phyloP scores from a whole-genome alignment of 345 rosid genomes.

The Arabis alpina region DNA sequence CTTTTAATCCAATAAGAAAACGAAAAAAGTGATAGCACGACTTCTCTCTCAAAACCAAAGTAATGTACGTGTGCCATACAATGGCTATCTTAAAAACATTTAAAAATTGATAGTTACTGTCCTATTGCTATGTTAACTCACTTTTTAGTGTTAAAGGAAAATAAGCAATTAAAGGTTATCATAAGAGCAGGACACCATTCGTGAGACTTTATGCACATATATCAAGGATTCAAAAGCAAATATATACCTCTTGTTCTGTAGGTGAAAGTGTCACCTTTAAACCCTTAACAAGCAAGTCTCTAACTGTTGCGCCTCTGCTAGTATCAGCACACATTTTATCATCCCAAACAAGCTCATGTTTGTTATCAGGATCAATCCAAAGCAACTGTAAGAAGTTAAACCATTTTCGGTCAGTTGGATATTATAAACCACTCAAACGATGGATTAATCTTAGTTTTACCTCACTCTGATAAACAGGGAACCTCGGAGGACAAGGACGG shows the following conservation, averaged over 20 bases:
- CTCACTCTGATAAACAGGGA: constrained; percentile 83
- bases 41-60: constrained; percentile 17
- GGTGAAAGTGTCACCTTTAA: constrained; percentile 82
- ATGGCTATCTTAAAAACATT: constrained; percentile 1
- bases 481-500: constrained; percentile 86
- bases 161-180: constrained; percentile 10
- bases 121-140: constrained; percentile 11
- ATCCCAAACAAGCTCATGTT: constrained; percentile 97
- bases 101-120: not conserved
- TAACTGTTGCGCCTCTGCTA: constrained; percentile 87
- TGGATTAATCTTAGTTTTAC: constrained; percentile 43
- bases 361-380: constrained; percentile 95
- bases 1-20: constrained; percentile 9
- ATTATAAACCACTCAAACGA: constrained; percentile 10
- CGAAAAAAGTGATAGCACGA: constrained; percentile 9
- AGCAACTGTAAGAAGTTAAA: constrained; percentile 61
- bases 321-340: constrained; percentile 99
- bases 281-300: constrained; percentile 86
- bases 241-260: constrained; percentile 73
- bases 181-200: constrained; percentile 11
- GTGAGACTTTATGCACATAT: constrained; percentile 23
- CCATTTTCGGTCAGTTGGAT: constrained; percentile 14
- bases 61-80: not conserved
- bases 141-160: constrained; percentile 5
- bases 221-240: constrained; percentile 12